Percentiles rank a stretch among this genome's conserved stretches.
phyloP scores from a whole-genome alignment of 2,329 filamentous ascomycete genomes.

The Cadophora malorum region DNA sequence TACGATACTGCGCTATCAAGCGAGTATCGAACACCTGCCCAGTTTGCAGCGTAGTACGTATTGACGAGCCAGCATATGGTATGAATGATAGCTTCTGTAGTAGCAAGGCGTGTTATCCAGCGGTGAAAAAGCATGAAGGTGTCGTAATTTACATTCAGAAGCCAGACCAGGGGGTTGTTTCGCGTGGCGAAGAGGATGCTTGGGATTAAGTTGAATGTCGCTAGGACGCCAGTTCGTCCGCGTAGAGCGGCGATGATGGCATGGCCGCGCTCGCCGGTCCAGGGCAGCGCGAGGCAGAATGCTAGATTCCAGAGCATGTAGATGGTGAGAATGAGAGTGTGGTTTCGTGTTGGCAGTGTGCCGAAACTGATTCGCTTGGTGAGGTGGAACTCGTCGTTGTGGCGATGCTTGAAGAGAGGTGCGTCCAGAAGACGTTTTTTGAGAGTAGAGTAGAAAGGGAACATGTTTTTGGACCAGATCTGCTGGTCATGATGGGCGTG shows the following conservation, averaged over 20 bases:
- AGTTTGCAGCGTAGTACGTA: background rate
- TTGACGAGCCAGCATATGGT: background rate
- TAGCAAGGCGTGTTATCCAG: background rate
- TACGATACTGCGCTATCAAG: background rate
- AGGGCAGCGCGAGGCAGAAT: slow-evolving; percentile 77
- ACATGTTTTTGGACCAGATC: slow-evolving; percentile 5
- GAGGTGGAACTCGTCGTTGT: slow-evolving; percentile 71
- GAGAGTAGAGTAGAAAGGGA: slow-evolving; percentile 44
- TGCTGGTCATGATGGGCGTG: background rate
- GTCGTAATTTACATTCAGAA: background rate
- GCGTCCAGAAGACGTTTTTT: slow-evolving; percentile 71
- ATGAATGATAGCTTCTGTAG: background rate
- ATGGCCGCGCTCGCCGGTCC: slow-evolving; percentile 68
- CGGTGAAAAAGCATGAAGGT: background rate
- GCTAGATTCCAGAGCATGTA: slow-evolving; percentile 76
- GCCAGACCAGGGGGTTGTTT: background rate
- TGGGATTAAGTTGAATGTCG: background rate
- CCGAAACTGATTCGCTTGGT: slow-evolving; percentile 71
- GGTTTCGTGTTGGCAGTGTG: slow-evolving; percentile 77
- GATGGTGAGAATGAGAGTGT: slow-evolving; percentile 68
- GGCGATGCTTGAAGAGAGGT: slow-evolving; percentile 71
- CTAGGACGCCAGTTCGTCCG: background rate
- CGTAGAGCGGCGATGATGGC: background rate
- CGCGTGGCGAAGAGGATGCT: background rate
- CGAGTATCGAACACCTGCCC: background rate